A percentile compares a stretch with the other conserved stretches of the same genome.
Evolutionary conservation across 257 asterid genomes (phyloP).

Genomic region (Solanum phureja): DNA sequence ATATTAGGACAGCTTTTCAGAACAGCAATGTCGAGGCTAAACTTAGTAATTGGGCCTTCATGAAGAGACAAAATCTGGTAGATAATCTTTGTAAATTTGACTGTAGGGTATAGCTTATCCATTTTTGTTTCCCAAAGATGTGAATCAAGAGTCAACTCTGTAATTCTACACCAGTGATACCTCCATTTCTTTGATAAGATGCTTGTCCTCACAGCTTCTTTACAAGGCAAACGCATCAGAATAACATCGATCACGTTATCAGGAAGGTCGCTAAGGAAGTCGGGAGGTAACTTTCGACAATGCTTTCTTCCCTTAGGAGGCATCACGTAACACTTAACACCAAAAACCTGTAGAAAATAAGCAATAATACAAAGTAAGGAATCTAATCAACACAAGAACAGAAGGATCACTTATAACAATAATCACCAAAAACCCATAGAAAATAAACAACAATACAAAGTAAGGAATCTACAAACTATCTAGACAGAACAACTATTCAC

Average conservation of each 20-base stretch:
- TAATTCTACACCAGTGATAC: not conserved
- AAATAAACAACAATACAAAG: not conserved
- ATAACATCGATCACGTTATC: not conserved
- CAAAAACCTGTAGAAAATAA: not conserved
- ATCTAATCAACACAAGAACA: not conserved
- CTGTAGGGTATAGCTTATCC: not conserved
- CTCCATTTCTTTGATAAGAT: not conserved
- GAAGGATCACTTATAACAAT: not conserved
- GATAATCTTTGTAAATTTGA: not conserved
- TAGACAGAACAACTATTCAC: not conserved
- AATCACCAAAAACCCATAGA: not conserved
- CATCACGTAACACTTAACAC: not conserved
- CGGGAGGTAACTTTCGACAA: not conserved
- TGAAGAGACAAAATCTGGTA: not conserved
- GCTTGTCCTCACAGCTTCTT: not conserved
- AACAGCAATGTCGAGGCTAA: not conserved
- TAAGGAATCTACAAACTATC: not conserved
- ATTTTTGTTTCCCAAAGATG: not conserved
- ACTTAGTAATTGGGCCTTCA: not conserved
- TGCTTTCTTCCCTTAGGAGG: not conserved
- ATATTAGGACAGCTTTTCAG: not conserved
- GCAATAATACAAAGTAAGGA: not conserved
- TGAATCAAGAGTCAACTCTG: not conserved
- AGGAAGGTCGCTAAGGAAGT: not conserved
- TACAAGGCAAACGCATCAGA: not conserved